Conservation (phyloP, 1,284 basidiomycete genomes). For the Ceratobasidium sp. region DNA sequence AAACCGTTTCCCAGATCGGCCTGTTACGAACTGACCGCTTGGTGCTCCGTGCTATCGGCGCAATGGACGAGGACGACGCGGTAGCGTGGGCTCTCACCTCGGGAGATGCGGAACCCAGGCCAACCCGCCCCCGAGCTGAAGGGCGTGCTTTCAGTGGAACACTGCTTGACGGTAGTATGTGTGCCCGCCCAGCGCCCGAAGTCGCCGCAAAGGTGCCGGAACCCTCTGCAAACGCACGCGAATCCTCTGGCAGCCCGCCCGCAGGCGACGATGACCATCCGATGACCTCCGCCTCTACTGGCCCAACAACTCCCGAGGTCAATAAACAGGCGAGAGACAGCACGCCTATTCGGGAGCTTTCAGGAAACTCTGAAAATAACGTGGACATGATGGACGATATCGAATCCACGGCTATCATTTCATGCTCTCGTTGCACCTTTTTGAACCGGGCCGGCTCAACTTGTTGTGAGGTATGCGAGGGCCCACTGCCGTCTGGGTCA, state of each 20-base stretch:
- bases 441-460: conserved; percentile 49
- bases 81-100: conserved; percentile 66
- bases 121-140: conserved; percentile 64
- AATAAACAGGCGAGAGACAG: neutral
- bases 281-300: conserved; percentile 3
- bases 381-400: conserved; percentile 46
- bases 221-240: neutral
- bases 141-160: conserved; percentile 75
- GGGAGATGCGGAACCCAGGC: conserved; percentile 53
- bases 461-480: conserved; percentile 52
- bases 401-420: conserved; percentile 22
- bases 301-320: neutral
- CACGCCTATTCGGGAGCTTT: neutral
- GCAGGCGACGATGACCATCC: conserved; percentile 1
- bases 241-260: conserved; percentile 8
- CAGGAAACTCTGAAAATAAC: neutral
- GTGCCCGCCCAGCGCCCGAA: conserved; percentile 15
- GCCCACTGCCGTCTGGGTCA: conserved; percentile 1
- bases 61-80: conserved; percentile 64
- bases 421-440: conserved; percentile 52
- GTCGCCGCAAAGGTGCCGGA: conserved; percentile 7
- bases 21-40: conserved; percentile 72
- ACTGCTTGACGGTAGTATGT: conserved; percentile 62
- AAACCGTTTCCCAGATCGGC: conserved; percentile 68
- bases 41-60: conserved; percentile 64